phyloP scores from a whole-genome alignment of 2,329 filamentous ascomycete species.

The Aspergillus ibericus region DNA sequence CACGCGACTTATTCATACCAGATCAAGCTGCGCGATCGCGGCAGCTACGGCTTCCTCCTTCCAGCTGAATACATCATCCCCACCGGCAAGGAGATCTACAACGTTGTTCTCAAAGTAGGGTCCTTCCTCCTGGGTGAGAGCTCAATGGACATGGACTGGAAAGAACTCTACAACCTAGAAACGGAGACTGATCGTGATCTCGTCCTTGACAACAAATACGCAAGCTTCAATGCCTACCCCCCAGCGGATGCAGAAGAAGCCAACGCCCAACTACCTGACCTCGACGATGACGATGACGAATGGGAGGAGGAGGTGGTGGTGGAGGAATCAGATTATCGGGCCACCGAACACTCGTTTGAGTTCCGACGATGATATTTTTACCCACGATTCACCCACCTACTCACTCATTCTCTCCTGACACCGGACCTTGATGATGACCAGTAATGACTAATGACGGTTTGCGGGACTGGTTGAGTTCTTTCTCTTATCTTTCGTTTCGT shows the following conservation, averaged over 20 bases:
- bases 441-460: not conserved
- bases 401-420: not conserved
- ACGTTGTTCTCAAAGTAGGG: conserved; percentile 79
- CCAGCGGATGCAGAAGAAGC: not conserved
- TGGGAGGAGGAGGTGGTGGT: conserved; percentile 3
- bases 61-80: conserved; percentile 85
- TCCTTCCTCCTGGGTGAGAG: conserved; percentile 55
- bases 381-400: not conserved
- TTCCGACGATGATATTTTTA: conserved; percentile 2
- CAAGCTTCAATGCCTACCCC: not conserved
- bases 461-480: not conserved
- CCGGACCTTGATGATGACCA: not conserved
- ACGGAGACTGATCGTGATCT: not conserved
- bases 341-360: conserved; percentile 3
- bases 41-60: conserved; percentile 89
- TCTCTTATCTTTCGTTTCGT: not conserved
- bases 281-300: conserved; percentile 7
- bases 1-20: conserved; percentile 84
- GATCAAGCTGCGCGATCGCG: conserved; percentile 87
- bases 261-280: not conserved
- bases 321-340: not conserved
- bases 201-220: too few relatives aligned
- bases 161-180: conserved; percentile 14
- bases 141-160: conserved; percentile 16
- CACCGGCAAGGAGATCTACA: conserved; percentile 82